These are phyloP conservation scores for Cardamine resedifolia DNA, from an alignment of 345 rosid genomes.

Conservation along the genomic window DNA sequence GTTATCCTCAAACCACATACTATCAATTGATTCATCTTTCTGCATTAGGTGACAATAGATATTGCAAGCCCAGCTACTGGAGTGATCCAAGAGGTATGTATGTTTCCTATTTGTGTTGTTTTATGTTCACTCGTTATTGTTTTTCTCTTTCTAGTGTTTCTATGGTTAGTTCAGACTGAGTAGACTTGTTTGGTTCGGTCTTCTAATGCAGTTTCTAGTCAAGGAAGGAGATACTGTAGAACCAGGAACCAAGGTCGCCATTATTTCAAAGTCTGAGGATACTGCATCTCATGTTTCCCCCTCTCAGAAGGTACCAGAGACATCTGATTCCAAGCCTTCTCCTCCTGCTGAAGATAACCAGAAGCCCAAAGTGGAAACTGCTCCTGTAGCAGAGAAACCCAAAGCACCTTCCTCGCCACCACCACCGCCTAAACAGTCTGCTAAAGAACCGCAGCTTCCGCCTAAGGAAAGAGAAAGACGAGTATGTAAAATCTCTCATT, in stretches of 20 bases:
- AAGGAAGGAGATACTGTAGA: conserved; percentile 98
- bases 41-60: conserved; percentile 75
- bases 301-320: conserved; percentile 53
- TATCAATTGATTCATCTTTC: conserved; percentile 7
- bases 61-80: conserved; percentile 87
- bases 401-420: conserved; percentile 59
- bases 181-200: not conserved
- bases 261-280: conserved; percentile 81
- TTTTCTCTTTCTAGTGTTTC: conserved; percentile 2
- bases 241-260: conserved; percentile 81
- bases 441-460: conserved; percentile 93
- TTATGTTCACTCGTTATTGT: not conserved
- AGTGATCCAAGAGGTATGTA: conserved; percentile 63
- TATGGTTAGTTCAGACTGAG: not conserved
- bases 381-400: conserved; percentile 50
- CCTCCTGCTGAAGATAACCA: conserved; percentile 47
- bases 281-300: conserved; percentile 70
- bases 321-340: conserved; percentile 53
- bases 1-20: conserved; percentile 6
- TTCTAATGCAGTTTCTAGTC: conserved; percentile 60
- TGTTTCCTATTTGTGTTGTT: not conserved
- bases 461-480: conserved; percentile 98
- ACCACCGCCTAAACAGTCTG: conserved; percentile 65
- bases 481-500: conserved; percentile 46
- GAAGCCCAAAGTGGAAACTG: conserved; percentile 47